Evolutionary conservation across 306 rosid genomes (phyloP), one percentile per base, ranked within the genome.

Genomic region (Macrotyloma uniflorum): DNA sequence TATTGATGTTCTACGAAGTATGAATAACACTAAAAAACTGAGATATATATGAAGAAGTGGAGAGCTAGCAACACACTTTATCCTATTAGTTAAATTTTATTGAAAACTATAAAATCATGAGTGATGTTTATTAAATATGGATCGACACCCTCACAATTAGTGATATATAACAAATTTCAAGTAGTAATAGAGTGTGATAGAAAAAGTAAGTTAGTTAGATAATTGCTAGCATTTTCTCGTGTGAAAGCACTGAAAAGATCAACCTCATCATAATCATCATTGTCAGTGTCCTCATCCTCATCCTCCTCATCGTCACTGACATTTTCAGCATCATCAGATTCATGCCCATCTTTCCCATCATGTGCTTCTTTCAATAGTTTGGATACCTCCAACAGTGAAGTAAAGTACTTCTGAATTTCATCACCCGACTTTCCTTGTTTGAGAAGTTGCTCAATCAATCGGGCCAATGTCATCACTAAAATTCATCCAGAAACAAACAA

Each of bases 201-300:
- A 42, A 19, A 51, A 12, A 3, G 6, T 53, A 6, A 18, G 15
- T 53, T 53, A 19, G 14, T 0, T 3, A 19, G 12, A 0, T 3
- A 11, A 3, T 9, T 8, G 28, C 26, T 19, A 53, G 14, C 59
- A 53, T 19, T 20, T 38, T 53, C 15, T 53, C 1, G 4, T 53
- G 28, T 19, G 26, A 79, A 72, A 55, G 81, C 26, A 72, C 30
- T 76, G 58, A 61, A 61, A 76, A 76, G 20, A 79, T 53, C 73
- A 80, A 93, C 98, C 85, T 91, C 97, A 14, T 90, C 98, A 43
- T 81, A 87, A 33, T 91, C 97, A 36, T 84, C 84, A 1, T 66
- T 49, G 30, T 79, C 79, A 58, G 58, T 80, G 53, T 81, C 88
- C 30, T 80, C 86, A 18, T 73, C 82, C 8, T 63, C 69, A 0